Conservation (phyloP, 78 protist species). For the Capsaspora owczarzaki region DNA sequence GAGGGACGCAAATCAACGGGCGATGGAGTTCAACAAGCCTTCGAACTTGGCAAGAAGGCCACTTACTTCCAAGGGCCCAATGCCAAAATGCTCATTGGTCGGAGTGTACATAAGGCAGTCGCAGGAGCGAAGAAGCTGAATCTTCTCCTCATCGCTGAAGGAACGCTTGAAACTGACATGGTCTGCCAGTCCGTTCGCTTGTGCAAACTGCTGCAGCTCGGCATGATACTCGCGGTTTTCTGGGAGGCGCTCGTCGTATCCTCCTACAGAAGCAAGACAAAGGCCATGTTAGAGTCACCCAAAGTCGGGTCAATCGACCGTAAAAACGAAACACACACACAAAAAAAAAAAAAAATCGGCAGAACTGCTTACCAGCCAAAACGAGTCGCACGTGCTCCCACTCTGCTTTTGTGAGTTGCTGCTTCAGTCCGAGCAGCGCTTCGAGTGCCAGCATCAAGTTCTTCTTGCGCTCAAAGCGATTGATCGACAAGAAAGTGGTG, state of each 20-base stretch:
- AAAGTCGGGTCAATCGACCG: no score
- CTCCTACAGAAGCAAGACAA: constrained; percentile 59
- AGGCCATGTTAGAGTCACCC: no score
- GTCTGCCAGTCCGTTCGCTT: constrained; percentile 18
- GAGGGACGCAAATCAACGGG: no score
- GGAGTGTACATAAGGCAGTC: constrained; percentile 91
- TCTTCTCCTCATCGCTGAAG: constrained; percentile 17
- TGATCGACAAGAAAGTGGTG: constrained; percentile 82
- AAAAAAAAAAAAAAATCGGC: no score
- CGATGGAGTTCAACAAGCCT: neutral
- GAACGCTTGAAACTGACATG: constrained; percentile 45
- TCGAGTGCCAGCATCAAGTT: constrained; percentile 77
- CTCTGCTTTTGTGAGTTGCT: neutral
- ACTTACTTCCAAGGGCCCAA: constrained; percentile 91
- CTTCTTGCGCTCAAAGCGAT: constrained; percentile 94
- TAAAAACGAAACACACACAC: no score
- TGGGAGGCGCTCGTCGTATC: constrained; percentile 75
- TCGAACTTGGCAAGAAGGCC: neutral
- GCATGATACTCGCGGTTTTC: constrained; percentile 72
- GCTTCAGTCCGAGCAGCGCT: constrained; percentile 35
- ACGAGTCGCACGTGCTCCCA: constrained; percentile 26
- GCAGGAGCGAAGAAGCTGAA: constrained; percentile 2
- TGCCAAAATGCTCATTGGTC: constrained; percentile 94
- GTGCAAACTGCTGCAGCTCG: constrained; percentile 44
- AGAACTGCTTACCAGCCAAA: constrained; percentile 62